Conservation (phyloP, 495 filamentous ascomycete genomes). For the Oidiodendron maius region DNA sequence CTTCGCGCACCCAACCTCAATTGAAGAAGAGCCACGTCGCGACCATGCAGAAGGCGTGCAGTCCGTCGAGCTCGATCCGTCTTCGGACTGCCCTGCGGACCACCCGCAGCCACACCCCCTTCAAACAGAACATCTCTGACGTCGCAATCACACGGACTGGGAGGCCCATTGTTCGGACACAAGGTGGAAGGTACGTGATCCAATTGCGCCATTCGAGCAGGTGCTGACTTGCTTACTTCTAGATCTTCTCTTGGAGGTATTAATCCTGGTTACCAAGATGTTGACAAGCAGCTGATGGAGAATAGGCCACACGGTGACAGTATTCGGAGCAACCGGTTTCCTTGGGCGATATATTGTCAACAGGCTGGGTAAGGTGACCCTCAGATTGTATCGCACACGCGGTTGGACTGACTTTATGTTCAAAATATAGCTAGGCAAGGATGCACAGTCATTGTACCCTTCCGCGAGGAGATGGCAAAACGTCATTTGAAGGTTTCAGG, state of each 20-base stretch:
- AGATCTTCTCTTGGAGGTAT: conserved; percentile 81
- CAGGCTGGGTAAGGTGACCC: conserved; percentile 68
- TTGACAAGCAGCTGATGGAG: conserved; percentile 21
- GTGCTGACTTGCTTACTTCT: conserved; percentile 13
- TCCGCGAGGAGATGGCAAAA: conserved; percentile 95
- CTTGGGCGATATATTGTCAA: conserved; percentile 97
- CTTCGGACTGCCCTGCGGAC: conserved; percentile 21
- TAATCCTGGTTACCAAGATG: not conserved
- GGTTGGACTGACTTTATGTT: conserved; percentile 3
- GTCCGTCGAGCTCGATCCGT: conserved; percentile 19
- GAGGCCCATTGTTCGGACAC: conserved; percentile 74
- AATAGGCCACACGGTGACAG: conserved; percentile 87
- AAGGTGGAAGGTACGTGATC: conserved; percentile 70
- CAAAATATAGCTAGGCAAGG: conserved; percentile 66
- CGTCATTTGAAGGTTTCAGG: conserved; percentile 91
- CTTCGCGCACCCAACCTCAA: conserved; percentile 9
- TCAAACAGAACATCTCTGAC: conserved; percentile 61
- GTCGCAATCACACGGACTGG: conserved; percentile 80
- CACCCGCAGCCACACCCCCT: conserved; percentile 15
- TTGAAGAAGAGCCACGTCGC: conserved; percentile 10
- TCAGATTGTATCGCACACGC: not conserved
- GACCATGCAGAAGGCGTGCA: conserved; percentile 27
- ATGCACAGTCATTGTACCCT: conserved; percentile 90
- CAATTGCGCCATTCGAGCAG: conserved; percentile 19
- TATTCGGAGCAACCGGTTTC: conserved; percentile 96